Evolutionary conservation across 805 yeast genomes (phyloP), one percentile per base, ranked within the genome.

Genomic region (Lipomyces sp.): DNA sequence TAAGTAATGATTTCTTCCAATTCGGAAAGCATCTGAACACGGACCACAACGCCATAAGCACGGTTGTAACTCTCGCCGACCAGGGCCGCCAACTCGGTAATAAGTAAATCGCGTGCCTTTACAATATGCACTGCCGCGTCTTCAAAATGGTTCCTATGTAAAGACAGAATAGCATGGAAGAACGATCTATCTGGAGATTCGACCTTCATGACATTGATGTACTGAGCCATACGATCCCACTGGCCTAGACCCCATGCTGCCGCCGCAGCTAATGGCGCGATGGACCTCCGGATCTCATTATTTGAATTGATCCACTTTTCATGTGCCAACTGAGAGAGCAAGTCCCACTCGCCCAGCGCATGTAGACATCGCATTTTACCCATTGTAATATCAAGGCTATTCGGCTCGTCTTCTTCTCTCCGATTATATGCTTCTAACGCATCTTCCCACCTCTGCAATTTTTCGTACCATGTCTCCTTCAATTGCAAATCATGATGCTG

Each of bases 311-410:
- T 81, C 99, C 99, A 95, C 75, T 90, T 92, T 54, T 87, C 88
- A 72, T 87, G 88, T 0, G 98, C 97, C 63, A 95, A 80, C 67
- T 89, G 90, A 10, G 96, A 88, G 32, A 96, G 81, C 72, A 89
- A 90, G 69, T 94, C 98, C 98, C 99, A 96, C 78, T 95, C 98
- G 59, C 99, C 99, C n/a, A 95, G 81, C 0, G 99, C 99, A 79
- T 95, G 98, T 69, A 94, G 81, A 78, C 98, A 93, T 78, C 98
- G 85, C 98, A 95, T 92, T 75, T 94, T 93, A 80, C 99, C 99
- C 93, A 94, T 88, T 4, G 94, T 90, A 0, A 92, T 88, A 70
- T 94, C 98, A 80, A 90, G 86, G 35, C 92, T 87, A 33, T 77
- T 77, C 1, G 81, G 80, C 64, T 88, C 89, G 3, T 74, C 71